Base-by-base conservation (phyloP, 2,329 filamentous ascomycete genomes). In the Penicillium paneum region DNA sequence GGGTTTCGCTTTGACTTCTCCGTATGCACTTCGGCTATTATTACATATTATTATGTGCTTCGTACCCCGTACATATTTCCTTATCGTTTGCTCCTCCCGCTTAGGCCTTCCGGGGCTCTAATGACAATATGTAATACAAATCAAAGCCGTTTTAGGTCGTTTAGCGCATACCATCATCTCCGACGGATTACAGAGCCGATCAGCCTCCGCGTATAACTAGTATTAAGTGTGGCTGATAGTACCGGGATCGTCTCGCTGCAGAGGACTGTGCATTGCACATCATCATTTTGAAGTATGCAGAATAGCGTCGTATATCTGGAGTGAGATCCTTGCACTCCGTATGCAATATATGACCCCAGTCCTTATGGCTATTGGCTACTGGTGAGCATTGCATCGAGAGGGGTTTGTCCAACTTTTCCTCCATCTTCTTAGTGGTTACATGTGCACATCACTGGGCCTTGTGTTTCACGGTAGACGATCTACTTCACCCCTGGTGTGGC, bases 401-500 rank as follows among this genome's bases (percentile, higher is more conserved):
- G 43, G 42, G 35, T 28, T 52, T 46, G 43, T 41, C 36, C 28
- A 47, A 32, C 28, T 19, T 32, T 31, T 3, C 17, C 48, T 51
- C 32, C 45, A 51, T 55, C 46, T 42, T 58, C 44, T 32, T 32
- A 52, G 49, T 51, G 55, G 53, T 54, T 56, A 58, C 57, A 50
- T 45, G 57, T 42, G 46, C 47, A 61, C 52, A 65, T 65, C 58
- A 64, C 51, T 60, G 49, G 50, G 34, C 44, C 38, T 38, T 8
- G 19, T 38, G 58, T 64, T 64, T 63, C 60, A 61, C 13, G 34
- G 24, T 42, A 40, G 51, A 32, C 48, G 62, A 64, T 63, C 61
- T 44, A 44, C 57, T 54, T 40, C 29, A 38, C 31, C 42, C 40
- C 34, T 29, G 21, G 32, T 52, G 62, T 61, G 56, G 54, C 50